phyloP scores from a whole-genome alignment of 73 alveolate genomes.

The Blepharisma japonicum region DNA sequence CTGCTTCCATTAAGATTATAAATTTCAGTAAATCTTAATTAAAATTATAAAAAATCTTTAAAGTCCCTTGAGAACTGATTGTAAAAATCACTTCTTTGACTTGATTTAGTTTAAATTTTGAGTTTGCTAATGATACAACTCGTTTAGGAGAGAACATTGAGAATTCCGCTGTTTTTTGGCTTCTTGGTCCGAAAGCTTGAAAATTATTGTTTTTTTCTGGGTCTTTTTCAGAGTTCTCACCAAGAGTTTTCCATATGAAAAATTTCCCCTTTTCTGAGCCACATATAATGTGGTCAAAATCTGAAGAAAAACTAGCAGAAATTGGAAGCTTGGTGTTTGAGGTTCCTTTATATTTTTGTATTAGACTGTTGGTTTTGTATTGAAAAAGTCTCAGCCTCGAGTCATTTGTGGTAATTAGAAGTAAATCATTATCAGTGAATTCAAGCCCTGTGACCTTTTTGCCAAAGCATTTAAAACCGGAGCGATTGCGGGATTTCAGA shows the following conservation, averaged over 20 bases:
- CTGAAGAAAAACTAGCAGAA: conserved; percentile 1
- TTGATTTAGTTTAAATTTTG: too few relatives aligned
- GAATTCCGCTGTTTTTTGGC: not conserved
- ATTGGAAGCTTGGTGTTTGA: too few relatives aligned
- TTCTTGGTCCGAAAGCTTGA: not conserved
- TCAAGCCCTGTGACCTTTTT: conserved; percentile 21
- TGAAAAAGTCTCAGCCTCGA: not conserved
- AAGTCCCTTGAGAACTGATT: too few relatives aligned
- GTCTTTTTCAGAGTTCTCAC: not conserved
- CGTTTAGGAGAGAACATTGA: not conserved
- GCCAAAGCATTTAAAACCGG: not conserved
- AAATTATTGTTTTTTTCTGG: not conserved
- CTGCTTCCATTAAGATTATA: not conserved
- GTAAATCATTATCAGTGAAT: not conserved
- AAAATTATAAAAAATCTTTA: too few relatives aligned
- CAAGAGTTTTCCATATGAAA: not conserved
- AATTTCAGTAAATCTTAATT: too few relatives aligned
- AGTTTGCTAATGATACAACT: not conserved
- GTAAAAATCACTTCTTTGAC: too few relatives aligned
- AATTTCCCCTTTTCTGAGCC: conserved; percentile 8
- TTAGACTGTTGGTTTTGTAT: not conserved
- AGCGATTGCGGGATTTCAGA: not conserved
- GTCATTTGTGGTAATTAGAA: conserved; percentile 16
- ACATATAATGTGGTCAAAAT: not conserved
- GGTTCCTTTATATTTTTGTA: conserved; percentile 9